Base-by-base conservation (phyloP, 2,329 filamentous ascomycete genomes). In the Pseudopyricularia javanii region DNA sequence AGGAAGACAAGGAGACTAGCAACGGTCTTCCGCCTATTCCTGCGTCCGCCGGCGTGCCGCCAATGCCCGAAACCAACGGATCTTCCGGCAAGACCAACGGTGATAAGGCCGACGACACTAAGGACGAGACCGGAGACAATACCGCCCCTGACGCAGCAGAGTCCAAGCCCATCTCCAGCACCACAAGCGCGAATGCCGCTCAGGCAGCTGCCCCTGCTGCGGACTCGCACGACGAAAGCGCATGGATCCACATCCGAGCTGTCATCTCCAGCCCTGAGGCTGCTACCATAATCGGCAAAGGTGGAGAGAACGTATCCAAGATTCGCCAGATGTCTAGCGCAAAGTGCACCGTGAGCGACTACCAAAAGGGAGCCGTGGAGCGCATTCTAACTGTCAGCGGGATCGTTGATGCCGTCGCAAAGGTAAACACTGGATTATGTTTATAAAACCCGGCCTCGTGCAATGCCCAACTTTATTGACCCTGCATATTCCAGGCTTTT, bases 341-440 rank as follows among this genome's bases (percentile, higher is more conserved):
- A 59, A 97, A 97, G 73, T 98, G 93, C 75, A 98, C 93, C 49
- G 93, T 98, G 61, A 96, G 91, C 73, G 93, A 98, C 71, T 98
- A 97, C 65, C 88, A 94, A 61, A 89, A 95, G 65, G 93, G 93
- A 59, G 93, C 93, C 53, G 91, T 97, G 33, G 93, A 98, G 75
- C 88, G 93, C 66, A 96, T 98, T 64, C 77, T 98, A 63, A 98
- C 93, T 32, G 93, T 98, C 56, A 97, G 91, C 69, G 93, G 93
- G 57, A 85, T 89, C 59, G 91, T 97, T 60, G 93, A 98, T 72
- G 91, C 91, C 61, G 91, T 91, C 59, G 93, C 93, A 61, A 98
- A 98, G 82, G 89, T 91, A 75, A 62, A 75, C 68, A 54, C 22
- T 37, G 50, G 45, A 55, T 48, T 17, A n/a, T 48, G 24, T n/a